Percentiles rank a stretch among this genome's conserved stretches.
Conservation (phyloP, 345 rosid genomes). For the Mallotus nudiflorus region DNA sequence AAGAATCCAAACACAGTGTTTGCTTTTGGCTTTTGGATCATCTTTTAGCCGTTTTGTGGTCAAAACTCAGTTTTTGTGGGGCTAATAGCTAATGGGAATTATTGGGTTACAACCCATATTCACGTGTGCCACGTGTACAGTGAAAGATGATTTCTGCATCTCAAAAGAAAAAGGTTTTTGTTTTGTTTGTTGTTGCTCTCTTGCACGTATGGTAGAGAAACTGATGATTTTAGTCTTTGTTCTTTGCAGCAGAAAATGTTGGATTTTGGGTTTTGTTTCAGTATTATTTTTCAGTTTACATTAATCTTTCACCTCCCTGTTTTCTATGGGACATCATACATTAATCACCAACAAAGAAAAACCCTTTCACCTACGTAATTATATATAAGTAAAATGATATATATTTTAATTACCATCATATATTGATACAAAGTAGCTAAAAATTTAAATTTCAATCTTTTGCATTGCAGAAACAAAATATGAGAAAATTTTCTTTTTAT, state of each 20-base stretch:
- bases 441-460: no score
- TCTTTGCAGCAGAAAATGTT: not conserved
- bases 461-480: no score
- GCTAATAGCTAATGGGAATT: constrained; percentile 22
- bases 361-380: no score
- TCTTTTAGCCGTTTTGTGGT: constrained; percentile 13
- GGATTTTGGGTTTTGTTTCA: no score
- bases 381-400: no score
- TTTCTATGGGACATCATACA: not conserved
- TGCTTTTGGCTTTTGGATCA: not conserved
- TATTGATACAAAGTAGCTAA: no score
- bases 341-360: no score
- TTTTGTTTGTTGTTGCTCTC: constrained; percentile 15
- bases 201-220: not conserved
- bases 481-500: no score
- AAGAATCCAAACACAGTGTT: constrained; percentile 10
- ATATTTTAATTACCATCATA: no score
- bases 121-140: constrained; percentile 40
- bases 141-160: not conserved
- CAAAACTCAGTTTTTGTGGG: constrained; percentile 27
- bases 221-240: not conserved
- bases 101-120: constrained; percentile 33
- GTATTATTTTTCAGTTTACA: constrained; percentile 12
- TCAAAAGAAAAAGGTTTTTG: not conserved
- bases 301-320: not conserved